Percentiles rank a stretch among this genome's conserved stretches.
phyloP scores from a whole-genome alignment of 495 filamentous ascomycete species.

The Lasiosphaeris hirsuta region DNA sequence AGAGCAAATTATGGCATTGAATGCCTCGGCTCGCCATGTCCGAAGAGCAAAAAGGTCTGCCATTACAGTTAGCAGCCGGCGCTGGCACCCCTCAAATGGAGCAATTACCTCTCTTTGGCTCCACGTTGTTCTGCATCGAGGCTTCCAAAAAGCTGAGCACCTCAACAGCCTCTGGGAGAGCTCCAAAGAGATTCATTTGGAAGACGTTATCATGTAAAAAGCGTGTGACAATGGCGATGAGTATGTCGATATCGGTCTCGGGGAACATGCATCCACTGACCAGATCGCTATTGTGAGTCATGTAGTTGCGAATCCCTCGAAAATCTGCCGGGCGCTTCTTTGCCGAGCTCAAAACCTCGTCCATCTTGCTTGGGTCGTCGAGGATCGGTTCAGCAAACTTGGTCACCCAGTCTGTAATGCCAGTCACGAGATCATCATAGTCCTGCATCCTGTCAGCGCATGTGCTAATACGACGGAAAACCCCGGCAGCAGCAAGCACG shows the following conservation, averaged over 20 bases:
- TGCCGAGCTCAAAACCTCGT: slow-evolving; percentile 10
- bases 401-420: slow-evolving; percentile 25
- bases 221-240: slow-evolving; percentile 31
- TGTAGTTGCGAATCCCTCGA: slow-evolving; percentile 10
- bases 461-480: background rate
- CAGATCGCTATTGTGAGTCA: slow-evolving; percentile 20
- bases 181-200: slow-evolving; percentile 23
- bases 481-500: background rate
- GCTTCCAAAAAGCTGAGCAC: slow-evolving; percentile 21
- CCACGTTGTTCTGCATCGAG: slow-evolving; percentile 25
- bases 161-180: background rate
- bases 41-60: slow-evolving; percentile 31
- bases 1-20: slow-evolving; percentile 26
- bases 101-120: slow-evolving; percentile 25
- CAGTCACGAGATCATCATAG: slow-evolving; percentile 25
- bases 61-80: background rate
- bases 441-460: slow-evolving; percentile 15
- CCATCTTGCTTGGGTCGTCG: slow-evolving; percentile 15
- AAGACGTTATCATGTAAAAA: slow-evolving; percentile 32
- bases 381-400: slow-evolving; percentile 25
- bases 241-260: slow-evolving; percentile 34
- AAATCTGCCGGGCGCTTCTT: slow-evolving; percentile 11
- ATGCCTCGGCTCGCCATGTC: slow-evolving; percentile 32
- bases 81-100: background rate
- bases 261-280: slow-evolving; percentile 19